Conservation (phyloP, 495 filamentous ascomycete genomes). For the Parathielavia hyrcaniae region DNA sequence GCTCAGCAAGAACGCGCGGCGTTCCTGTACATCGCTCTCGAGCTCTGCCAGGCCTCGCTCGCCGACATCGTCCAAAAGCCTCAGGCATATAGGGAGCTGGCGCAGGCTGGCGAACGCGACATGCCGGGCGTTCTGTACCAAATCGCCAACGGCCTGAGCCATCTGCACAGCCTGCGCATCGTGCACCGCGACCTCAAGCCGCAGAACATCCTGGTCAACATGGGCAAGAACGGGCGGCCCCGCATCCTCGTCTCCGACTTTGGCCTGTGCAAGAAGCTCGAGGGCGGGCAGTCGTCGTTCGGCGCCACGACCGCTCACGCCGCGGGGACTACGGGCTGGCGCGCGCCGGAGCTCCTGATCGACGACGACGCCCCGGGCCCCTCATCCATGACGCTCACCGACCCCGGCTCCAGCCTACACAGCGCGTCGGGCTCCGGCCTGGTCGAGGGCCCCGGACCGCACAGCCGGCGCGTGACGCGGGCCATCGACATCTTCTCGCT, state of each 20-base stretch:
- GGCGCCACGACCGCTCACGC: slow-evolving; percentile 89
- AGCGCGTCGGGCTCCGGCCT: slow-evolving; percentile 43
- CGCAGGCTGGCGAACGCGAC: slow-evolving; percentile 48
- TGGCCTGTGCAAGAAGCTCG: slow-evolving; percentile 95
- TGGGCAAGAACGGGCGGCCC: slow-evolving; percentile 53
- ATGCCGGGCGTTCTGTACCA: slow-evolving; percentile 70
- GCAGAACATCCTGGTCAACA: slow-evolving; percentile 83
- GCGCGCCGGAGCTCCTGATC: slow-evolving; percentile 84
- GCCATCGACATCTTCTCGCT: slow-evolving; percentile 96
- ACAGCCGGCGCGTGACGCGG: slow-evolving; percentile 72
- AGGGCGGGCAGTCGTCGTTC: slow-evolving; percentile 90
- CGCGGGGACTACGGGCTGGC: slow-evolving; percentile 91
- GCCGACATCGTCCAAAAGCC: slow-evolving; percentile 79
- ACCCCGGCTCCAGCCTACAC: slow-evolving; percentile 39
- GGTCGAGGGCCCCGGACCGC: slow-evolving; percentile 34
- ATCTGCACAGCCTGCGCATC: slow-evolving; percentile 86
- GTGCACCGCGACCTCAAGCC: slow-evolving; percentile 97
- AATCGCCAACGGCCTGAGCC: slow-evolving; percentile 76
- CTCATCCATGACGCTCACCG: slow-evolving; percentile 27
- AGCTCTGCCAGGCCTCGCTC: slow-evolving; percentile 90
- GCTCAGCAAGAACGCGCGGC: slow-evolving; percentile 78
- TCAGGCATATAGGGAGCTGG: slow-evolving; percentile 40
- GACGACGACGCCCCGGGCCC: slow-evolving; percentile 55
- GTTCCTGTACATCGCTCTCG: slow-evolving; percentile 95
- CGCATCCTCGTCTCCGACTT: slow-evolving; percentile 95